phyloP scores from a whole-genome alignment of 371 early-diverging fungal genomes.

The Rhizopus sp. region DNA sequence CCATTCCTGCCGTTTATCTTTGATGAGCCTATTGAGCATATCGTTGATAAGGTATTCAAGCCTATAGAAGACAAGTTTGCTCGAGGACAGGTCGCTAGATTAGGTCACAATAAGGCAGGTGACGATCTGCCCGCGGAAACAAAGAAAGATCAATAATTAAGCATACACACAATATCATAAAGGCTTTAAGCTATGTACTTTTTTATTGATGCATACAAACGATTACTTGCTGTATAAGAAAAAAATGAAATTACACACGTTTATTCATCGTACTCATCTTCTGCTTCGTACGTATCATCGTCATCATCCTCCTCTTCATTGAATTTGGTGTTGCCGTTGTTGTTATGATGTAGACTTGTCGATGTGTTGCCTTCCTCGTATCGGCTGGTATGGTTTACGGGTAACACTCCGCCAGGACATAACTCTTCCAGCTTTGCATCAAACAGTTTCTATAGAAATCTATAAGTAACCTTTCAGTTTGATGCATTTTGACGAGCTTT shows the following conservation, averaged over 20 bases:
- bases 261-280: constrained; percentile 2
- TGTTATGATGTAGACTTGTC: neutral
- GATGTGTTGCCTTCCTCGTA: neutral
- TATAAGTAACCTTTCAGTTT: neutral
- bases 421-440: constrained; percentile 26
- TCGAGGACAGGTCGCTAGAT: constrained; percentile 13
- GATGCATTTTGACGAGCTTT: constrained; percentile 4
- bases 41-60: constrained; percentile 66
- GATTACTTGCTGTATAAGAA: neutral
- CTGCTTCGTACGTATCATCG: constrained; percentile 12
- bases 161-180: too few relatives aligned
- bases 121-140: constrained; percentile 23
- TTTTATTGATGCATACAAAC: neutral
- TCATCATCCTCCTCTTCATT: constrained; percentile 13
- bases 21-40: constrained; percentile 75
- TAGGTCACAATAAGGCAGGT: constrained; percentile 31
- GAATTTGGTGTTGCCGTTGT: neutral
- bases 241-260: neutral
- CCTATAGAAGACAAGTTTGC: constrained; percentile 38
- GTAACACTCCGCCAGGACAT: constrained; percentile 28
- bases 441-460: constrained; percentile 22
- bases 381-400: neutral
- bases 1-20: constrained; percentile 74
- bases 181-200: neutral
- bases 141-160: constrained; percentile 5